Evolutionary conservation across 2,329 filamentous ascomycete genomes (phyloP), one percentile per base, ranked within the genome.

Genomic region (Nakataea oryzae): DNA sequence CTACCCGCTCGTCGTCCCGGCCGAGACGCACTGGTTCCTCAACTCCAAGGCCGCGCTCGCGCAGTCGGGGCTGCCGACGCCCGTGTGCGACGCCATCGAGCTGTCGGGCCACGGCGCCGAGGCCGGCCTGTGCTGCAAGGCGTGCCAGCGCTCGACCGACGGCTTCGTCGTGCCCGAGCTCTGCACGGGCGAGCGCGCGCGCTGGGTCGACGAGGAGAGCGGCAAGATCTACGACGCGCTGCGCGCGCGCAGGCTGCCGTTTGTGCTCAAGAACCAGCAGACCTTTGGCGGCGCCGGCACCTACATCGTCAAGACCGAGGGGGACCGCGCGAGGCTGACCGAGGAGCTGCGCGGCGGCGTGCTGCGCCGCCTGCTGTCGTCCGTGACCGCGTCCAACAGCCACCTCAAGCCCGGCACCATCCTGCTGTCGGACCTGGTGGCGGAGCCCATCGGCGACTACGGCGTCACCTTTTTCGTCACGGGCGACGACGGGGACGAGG

Each of bases 261-360:
- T 75, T n/a, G 73, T 75, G 2, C 63, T 75, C 32, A 75, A 75
- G 64, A 74, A 69, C 50, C 74, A 75, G 59, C 73, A 74, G 59
- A 73, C 71, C 0, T 74, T 74, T 62, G 73, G 72, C 3, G 72
- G 73, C 4, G 74, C 73, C 3, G 74, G 74, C 3, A 74, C 72
- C 0, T 75, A 70, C 62, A 66, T 75, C 0, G 65, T 74, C 9
- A 63, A 63, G 1, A 67, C 63, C 0, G 67, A 70, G 13, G 65
- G 67, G 3, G 67, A 74, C 27, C 69, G 73, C 7, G 55, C 63
- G 14, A 60, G 62, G 17, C 58, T 73, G 26, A 62, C 71, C 2
- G 57, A 60, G 3, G 64, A 70, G 24, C 64, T 74, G 1, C 57
- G 65, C 9, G 64, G 64, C 32, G 70, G 71, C 4, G 65, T 73